phyloP scores from a whole-genome alignment of 164 flowering plant species.

The Cinnamomum chago region DNA sequence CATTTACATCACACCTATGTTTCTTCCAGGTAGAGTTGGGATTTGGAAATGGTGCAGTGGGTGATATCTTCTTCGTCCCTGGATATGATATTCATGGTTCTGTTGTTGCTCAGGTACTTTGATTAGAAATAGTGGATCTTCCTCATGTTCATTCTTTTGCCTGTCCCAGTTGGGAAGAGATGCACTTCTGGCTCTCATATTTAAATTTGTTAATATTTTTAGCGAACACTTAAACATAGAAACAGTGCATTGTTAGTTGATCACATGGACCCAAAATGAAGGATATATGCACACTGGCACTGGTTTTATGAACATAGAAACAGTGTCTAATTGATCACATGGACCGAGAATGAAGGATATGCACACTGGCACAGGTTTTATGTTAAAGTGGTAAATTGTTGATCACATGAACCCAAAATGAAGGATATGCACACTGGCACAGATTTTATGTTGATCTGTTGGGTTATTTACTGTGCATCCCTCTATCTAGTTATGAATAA shows the following conservation, averaged over 20 bases:
- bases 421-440: background rate
- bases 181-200: background rate
- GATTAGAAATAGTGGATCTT: background rate
- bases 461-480: background rate
- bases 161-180: background rate
- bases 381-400: background rate
- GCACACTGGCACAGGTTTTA: background rate
- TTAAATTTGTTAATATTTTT: background rate
- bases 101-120: conserved; percentile 91
- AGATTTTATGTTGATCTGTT: background rate
- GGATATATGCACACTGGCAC: background rate
- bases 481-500: background rate
- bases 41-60: conserved; percentile 65
- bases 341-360: background rate
- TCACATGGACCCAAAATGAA: background rate
- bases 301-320: background rate
- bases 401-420: background rate
- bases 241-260: background rate
- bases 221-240: no score
- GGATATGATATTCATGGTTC: conserved; percentile 81
- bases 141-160: background rate
- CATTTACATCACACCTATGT: conserved; percentile 1
- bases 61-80: conserved; percentile 78
- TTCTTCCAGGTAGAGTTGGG: conserved; percentile 77
- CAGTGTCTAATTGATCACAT: background rate